Conservation (phyloP, 208 protist genomes). For the Blastocrithidia nonstop region DNA sequence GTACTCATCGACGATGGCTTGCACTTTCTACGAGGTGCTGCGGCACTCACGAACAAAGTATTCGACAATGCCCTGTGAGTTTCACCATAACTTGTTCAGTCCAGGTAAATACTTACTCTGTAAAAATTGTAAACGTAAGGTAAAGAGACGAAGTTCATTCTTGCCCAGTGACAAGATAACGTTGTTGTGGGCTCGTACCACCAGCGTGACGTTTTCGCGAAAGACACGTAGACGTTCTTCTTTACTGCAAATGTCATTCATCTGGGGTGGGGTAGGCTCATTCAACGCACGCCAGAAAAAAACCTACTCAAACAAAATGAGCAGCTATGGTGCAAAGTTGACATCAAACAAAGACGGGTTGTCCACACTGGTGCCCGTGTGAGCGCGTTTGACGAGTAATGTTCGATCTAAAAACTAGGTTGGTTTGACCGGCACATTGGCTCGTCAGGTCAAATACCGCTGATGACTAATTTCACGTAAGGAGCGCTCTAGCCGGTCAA, state of each 20-base stretch:
- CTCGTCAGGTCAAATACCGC: constrained; percentile 67
- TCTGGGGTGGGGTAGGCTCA: constrained; percentile 69
- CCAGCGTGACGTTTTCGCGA: constrained; percentile 90
- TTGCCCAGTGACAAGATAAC: constrained; percentile 79
- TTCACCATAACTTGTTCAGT: constrained; percentile 90
- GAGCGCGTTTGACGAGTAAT: constrained; percentile 54
- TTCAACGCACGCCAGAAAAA: constrained; percentile 87
- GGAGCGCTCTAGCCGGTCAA: constrained; percentile 64
- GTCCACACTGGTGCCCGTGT: constrained; percentile 24
- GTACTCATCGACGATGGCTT: constrained; percentile 88
- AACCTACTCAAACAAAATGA: constrained; percentile 91
- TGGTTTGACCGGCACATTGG: constrained; percentile 36
- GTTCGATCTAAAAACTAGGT: constrained; percentile 75
- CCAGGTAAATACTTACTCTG: constrained; percentile 87
- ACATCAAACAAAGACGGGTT: constrained; percentile 66
- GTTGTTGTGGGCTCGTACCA: constrained; percentile 92
- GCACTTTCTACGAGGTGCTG: constrained; percentile 65
- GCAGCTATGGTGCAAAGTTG: constrained; percentile 90
- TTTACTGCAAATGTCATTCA: constrained; percentile 77
- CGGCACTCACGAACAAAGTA: constrained; percentile 92
- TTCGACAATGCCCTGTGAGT: constrained; percentile 87
- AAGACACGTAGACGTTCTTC: constrained; percentile 90
- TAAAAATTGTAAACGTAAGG: constrained; percentile 81
- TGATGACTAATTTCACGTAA: constrained; percentile 71
- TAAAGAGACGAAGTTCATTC: constrained; percentile 90